These are phyloP conservation scores for Dovyalis caffra DNA, from an alignment of 345 rosid genomes.

Conservation along the genomic window DNA sequence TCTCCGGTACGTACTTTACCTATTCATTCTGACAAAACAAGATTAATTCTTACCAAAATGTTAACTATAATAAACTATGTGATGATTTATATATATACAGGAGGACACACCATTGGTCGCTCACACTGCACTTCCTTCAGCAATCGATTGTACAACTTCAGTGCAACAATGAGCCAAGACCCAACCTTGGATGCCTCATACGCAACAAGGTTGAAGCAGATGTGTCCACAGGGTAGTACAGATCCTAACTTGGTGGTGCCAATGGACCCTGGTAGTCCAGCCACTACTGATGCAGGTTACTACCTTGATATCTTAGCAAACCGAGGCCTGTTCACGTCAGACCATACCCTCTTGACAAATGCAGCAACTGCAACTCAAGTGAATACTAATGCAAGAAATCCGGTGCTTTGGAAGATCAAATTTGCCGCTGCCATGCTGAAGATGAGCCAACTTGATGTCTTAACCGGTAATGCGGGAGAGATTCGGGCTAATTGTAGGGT, in stretches of 20 bases:
- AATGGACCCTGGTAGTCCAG: constrained; percentile 19
- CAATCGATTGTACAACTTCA: constrained; percentile 24
- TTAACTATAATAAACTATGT: not conserved
- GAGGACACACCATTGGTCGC: constrained; percentile 26
- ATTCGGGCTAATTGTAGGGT: constrained; percentile 17
- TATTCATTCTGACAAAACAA: not conserved
- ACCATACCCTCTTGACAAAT: constrained; percentile 22
- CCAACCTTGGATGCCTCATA: not conserved
- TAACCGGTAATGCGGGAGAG: constrained; percentile 20
- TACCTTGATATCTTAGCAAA: constrained; percentile 13
- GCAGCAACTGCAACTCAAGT: constrained; percentile 14
- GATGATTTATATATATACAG: not conserved
- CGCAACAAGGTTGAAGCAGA: constrained; percentile 18
- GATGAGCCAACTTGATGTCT: constrained; percentile 21
- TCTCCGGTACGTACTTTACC: constrained; percentile 7
- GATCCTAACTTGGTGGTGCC: constrained; percentile 20
- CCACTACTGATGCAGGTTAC: constrained; percentile 15
- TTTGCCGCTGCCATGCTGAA: constrained; percentile 28
- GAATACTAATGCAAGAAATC: constrained; percentile 8
- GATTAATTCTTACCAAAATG: not conserved
- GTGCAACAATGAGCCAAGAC: constrained; percentile 6
- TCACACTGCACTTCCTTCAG: constrained; percentile 26
- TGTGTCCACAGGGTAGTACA: constrained; percentile 15
- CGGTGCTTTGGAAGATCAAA: constrained; percentile 13
- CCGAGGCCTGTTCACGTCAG: constrained; percentile 23